A percentile compares a stretch with the other conserved stretches of the same genome.
phyloP scores from a whole-genome alignment of 176 grass and related monocot genomes.

The Hordeum vulgare region DNA sequence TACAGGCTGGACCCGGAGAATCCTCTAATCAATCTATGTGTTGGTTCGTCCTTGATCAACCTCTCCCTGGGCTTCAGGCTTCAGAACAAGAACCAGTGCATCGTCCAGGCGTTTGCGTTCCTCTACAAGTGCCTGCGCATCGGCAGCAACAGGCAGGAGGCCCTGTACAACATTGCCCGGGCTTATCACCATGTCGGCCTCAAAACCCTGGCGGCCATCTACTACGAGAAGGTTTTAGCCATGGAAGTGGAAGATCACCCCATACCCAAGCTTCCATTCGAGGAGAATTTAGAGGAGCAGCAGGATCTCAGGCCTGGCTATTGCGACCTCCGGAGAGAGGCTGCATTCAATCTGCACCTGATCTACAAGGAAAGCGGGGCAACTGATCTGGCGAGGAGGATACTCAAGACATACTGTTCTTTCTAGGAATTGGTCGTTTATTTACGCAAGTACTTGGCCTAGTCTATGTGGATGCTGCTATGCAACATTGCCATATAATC shows the following conservation, averaged over 20 bases:
- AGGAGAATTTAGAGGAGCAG: conserved; percentile 14
- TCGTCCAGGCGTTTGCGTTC: conserved; percentile 86
- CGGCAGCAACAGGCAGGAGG: conserved; percentile 77
- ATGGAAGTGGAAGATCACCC: conserved; percentile 51
- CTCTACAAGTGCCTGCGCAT: conserved; percentile 65
- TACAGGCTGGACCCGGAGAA: conserved; percentile 84
- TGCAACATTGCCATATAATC: not conserved
- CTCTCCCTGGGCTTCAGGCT: conserved; percentile 89
- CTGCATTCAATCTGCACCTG: conserved; percentile 88
- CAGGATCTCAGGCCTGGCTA: conserved; percentile 52
- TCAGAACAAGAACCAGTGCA: conserved; percentile 87
- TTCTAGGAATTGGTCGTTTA: conserved; percentile 17
- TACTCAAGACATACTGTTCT: conserved; percentile 82
- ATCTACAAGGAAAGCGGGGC: conserved; percentile 96
- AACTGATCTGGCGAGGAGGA: conserved; percentile 67
- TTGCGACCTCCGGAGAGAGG: conserved; percentile 69
- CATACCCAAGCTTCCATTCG: conserved; percentile 70
- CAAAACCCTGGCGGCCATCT: conserved; percentile 65
- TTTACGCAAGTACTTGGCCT: not conserved
- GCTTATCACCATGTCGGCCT: conserved; percentile 88
- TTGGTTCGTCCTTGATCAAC: conserved; percentile 83
- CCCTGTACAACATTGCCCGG: conserved; percentile 80
- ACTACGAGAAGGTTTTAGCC: conserved; percentile 83
- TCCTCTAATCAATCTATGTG: conserved; percentile 83
- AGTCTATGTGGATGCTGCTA: not conserved